Percentiles rank a stretch among this genome's conserved stretches.
Evolutionary conservation across 2,329 filamentous ascomycete genomes (phyloP).

Genomic region (Aschersonia sp.): DNA sequence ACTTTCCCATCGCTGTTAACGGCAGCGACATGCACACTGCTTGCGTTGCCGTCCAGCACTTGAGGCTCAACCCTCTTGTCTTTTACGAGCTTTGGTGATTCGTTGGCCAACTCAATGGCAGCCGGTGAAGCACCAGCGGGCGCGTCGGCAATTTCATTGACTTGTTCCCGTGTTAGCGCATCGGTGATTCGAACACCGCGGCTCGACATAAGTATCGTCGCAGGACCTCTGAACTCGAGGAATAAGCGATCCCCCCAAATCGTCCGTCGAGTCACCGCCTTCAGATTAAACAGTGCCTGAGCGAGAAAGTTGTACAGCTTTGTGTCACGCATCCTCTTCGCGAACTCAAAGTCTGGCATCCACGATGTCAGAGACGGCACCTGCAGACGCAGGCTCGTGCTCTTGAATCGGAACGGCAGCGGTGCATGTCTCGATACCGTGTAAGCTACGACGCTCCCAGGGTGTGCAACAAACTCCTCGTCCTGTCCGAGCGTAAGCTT

Average conservation of each 20-base stretch:
- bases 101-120: slow-evolving; percentile 34
- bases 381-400: slow-evolving; percentile 62
- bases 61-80: slow-evolving; percentile 13
- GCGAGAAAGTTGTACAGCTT: slow-evolving; percentile 57
- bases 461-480: slow-evolving; percentile 85
- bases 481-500: slow-evolving; percentile 66
- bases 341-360: slow-evolving; percentile 57
- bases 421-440: slow-evolving; percentile 60
- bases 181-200: slow-evolving; percentile 69
- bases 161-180: slow-evolving; percentile 58
- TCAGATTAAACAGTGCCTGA: slow-evolving; percentile 49
- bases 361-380: slow-evolving; percentile 54
- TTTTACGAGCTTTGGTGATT: slow-evolving; percentile 16
- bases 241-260: slow-evolving; percentile 94
- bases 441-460: slow-evolving; percentile 85
- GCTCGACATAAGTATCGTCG: slow-evolving; percentile 76
- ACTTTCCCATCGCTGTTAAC: slow-evolving; percentile 50
- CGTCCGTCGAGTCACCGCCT: slow-evolving; percentile 64
- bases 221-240: slow-evolving; percentile 75
- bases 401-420: slow-evolving; percentile 73
- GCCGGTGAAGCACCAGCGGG: slow-evolving; percentile 56
- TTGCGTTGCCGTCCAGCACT: slow-evolving; percentile 24
- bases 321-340: slow-evolving; percentile 57
- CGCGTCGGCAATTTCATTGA: slow-evolving; percentile 80
- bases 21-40: slow-evolving; percentile 39